Percentiles rank a stretch among this genome's conserved stretches.
These are phyloP conservation scores for Saprolegnia parasitica DNA, from an alignment of 352 stramenopile genomes.

Conservation along the genomic window DNA sequence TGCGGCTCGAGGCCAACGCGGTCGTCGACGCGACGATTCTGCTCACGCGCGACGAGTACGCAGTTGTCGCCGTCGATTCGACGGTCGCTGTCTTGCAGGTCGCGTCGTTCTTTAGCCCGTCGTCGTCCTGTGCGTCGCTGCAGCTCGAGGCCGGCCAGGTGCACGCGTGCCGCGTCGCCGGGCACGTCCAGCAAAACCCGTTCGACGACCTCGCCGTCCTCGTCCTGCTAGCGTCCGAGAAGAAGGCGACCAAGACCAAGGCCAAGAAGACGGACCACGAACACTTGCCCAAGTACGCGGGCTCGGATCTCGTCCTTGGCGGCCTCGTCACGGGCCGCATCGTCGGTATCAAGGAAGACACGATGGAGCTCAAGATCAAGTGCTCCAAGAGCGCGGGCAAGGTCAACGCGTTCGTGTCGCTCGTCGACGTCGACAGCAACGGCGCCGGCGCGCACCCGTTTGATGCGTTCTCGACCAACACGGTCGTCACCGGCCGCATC, in stretches of 20 bases:
- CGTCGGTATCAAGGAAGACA: conserved; percentile 67
- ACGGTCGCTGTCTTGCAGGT: conserved; percentile 64
- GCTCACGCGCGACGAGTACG: conserved; percentile 55
- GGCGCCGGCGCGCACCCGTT: conserved; percentile 60
- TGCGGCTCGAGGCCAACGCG: conserved; percentile 40
- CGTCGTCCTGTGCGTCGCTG: conserved; percentile 43
- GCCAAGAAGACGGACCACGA: conserved; percentile 35
- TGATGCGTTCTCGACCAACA: conserved; percentile 72
- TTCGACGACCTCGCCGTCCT: conserved; percentile 73
- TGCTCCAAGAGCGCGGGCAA: conserved; percentile 68
- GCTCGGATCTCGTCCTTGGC: conserved; percentile 54
- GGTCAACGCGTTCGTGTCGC: conserved; percentile 67
- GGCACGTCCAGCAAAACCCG: conserved; percentile 39
- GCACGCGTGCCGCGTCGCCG: conserved; percentile 46
- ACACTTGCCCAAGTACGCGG: conserved; percentile 67
- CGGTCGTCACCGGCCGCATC: conserved; percentile 59
- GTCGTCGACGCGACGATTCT: conserved; percentile 51
- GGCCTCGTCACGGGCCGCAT: conserved; percentile 67
- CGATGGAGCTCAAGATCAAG: conserved; percentile 81
- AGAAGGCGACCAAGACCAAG: conserved; percentile 34
- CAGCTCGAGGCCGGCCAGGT: conserved; percentile 52
- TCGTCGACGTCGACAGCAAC: conserved; percentile 72
- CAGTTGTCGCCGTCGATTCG: conserved; percentile 57
- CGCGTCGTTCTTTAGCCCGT: conserved; percentile 73
- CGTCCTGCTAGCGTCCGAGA: conserved; percentile 37